Conservation (phyloP, 2,329 filamentous ascomycete genomes). For the Trichophyton verrucosum region DNA sequence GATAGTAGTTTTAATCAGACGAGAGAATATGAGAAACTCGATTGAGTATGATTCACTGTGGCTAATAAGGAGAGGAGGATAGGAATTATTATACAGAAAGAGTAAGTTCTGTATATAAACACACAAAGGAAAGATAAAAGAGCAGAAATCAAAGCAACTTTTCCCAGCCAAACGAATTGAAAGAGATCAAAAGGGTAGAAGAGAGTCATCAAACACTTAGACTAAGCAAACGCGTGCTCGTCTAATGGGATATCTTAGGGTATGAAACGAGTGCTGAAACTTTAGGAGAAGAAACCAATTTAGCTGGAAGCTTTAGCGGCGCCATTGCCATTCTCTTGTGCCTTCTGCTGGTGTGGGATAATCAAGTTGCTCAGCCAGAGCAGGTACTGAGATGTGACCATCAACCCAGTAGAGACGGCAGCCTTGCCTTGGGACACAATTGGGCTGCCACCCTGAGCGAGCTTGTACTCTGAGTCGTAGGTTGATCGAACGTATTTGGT, state of each 20-base stretch:
- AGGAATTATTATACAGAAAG: background rate
- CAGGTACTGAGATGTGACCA: slow-evolving; percentile 54
- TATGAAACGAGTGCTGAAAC: background rate
- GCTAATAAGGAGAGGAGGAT: background rate
- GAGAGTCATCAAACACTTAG: background rate
- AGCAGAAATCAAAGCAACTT: background rate
- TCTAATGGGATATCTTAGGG: slow-evolving; percentile 1
- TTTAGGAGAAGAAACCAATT: background rate
- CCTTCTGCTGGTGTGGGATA: slow-evolving; percentile 5
- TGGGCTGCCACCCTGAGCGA: slow-evolving; percentile 40
- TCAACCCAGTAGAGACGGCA: slow-evolving; percentile 52
- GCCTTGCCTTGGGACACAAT: slow-evolving; percentile 59
- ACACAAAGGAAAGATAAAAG: background rate
- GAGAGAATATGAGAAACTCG: too few relatives aligned
- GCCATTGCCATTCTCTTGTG: slow-evolving; percentile 5
- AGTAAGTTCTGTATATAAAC: background rate
- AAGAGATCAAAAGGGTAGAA: background rate
- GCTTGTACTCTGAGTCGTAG: slow-evolving; percentile 36
- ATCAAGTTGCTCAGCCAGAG: slow-evolving; percentile 40
- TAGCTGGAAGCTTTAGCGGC: background rate
- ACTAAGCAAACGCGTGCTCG: background rate
- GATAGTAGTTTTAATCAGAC: too few relatives aligned
- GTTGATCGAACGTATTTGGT: slow-evolving; percentile 33
- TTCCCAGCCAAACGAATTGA: background rate
- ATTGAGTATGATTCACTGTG: too few relatives aligned